Conservation (phyloP, 2,329 filamentous ascomycete species). For the Botrytis fragariae region DNA sequence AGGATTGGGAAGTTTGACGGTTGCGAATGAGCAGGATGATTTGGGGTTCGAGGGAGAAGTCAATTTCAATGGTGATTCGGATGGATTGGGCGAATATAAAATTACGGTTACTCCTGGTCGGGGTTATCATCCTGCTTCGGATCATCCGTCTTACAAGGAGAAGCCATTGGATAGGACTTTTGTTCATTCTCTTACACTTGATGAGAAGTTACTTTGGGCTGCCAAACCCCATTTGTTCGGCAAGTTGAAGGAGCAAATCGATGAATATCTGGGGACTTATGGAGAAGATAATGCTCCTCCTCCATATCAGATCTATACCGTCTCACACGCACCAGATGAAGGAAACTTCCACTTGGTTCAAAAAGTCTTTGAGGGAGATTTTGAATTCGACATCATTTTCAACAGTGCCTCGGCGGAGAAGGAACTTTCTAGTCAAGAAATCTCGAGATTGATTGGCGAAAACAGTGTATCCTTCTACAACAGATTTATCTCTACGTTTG, state of each 20-base stretch:
- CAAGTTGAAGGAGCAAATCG: constrained; percentile 62
- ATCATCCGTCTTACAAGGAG: constrained; percentile 63
- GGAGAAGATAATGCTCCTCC: constrained; percentile 69
- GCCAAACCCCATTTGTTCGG: constrained; percentile 67
- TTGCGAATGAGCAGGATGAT: constrained; percentile 53
- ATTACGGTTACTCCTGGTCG: constrained; percentile 72
- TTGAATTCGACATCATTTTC: constrained; percentile 92
- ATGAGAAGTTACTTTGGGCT: constrained; percentile 76
- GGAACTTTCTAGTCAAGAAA: constrained; percentile 55
- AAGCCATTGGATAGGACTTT: constrained; percentile 75
- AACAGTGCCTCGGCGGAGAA: constrained; percentile 68
- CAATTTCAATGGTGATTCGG: constrained; percentile 66
- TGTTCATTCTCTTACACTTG: constrained; percentile 67
- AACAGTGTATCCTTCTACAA: constrained; percentile 68
- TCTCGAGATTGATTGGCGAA: constrained; percentile 67
- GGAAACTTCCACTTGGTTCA: constrained; percentile 88
- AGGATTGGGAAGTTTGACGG: constrained; percentile 64
- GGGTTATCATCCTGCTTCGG: constrained; percentile 58
- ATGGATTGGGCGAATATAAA: constrained; percentile 74
- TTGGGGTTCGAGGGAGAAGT: constrained; percentile 60
- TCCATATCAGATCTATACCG: constrained; percentile 79
- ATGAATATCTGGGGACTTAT: constrained; percentile 56
- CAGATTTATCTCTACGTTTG: constrained; percentile 70
- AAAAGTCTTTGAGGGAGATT: constrained; percentile 85
- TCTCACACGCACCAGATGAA: constrained; percentile 63